These are phyloP conservation scores for Diversispora eburnea DNA, from an alignment of 192 early-diverging fungal genomes.

Conservation along the genomic window DNA sequence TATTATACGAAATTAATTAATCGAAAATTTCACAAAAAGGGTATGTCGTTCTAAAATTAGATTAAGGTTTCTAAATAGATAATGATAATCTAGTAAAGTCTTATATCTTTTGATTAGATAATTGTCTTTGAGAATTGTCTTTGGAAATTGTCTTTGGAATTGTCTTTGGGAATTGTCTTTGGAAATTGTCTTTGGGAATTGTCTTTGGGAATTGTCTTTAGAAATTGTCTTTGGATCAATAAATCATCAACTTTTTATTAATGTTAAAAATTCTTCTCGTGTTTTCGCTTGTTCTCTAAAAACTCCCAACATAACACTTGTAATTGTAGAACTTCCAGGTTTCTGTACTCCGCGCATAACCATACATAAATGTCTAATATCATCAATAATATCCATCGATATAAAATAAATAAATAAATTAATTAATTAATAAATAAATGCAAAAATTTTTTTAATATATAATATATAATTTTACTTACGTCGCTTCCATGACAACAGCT, in stretches of 20 bases:
- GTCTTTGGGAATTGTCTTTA: too few species aligned
- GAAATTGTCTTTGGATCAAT: too few species aligned
- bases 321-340: conserved; percentile 91
- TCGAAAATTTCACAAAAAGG: too few species aligned
- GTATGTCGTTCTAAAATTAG: too few species aligned
- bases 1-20: too few species aligned
- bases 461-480: conserved; percentile 46
- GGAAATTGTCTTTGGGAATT: too few species aligned
- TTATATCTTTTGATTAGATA: too few species aligned
- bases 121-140: too few species aligned
- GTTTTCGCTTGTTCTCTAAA: conserved; percentile 91
- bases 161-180: too few species aligned
- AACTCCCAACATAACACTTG: conserved; percentile 90
- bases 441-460: neutral
- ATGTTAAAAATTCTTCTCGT: conserved; percentile 92
- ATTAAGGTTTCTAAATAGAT: too few species aligned
- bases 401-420: neutral
- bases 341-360: conserved; percentile 97
- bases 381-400: neutral
- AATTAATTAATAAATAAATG: neutral
- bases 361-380: conserved; percentile 87
- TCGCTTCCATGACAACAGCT: conserved; percentile 95
- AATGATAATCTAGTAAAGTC: too few species aligned
- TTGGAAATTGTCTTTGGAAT: too few species aligned
- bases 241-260: conserved; percentile 49